Conservation (phyloP, 2,329 filamentous ascomycete genomes). For the Sodiomyces alkalinus region DNA sequence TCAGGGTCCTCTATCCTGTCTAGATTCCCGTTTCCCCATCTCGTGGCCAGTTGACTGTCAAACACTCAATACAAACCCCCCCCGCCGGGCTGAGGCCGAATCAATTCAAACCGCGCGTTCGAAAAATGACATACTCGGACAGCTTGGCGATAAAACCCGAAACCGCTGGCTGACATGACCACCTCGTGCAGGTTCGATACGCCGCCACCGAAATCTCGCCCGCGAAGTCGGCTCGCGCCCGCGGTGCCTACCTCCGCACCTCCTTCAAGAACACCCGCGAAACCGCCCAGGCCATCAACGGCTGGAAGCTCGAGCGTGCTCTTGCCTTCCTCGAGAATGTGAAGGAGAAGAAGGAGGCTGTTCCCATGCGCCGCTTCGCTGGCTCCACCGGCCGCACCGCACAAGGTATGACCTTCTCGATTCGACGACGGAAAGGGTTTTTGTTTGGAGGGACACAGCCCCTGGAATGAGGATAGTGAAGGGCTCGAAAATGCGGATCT, state of each 20-base stretch:
- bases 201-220: constrained; percentile 75
- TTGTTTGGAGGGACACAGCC: not conserved
- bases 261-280: constrained; percentile 99
- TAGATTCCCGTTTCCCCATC: constrained; percentile 5
- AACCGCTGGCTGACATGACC: constrained; percentile 5
- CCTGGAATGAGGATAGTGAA: no score
- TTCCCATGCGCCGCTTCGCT: constrained; percentile 96
- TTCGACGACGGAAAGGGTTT: no score
- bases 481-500: not conserved
- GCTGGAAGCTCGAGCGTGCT: constrained; percentile 94
- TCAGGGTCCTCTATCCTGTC: no score
- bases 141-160: no score
- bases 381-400: constrained; percentile 90
- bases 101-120: constrained; percentile 1
- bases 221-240: constrained; percentile 91
- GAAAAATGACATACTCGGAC: constrained; percentile 1
- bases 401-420: constrained; percentile 62
- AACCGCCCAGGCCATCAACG: constrained; percentile 98
- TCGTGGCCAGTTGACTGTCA: no score
- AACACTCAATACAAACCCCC: no score
- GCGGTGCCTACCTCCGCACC: constrained; percentile 96
- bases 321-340: constrained; percentile 98
- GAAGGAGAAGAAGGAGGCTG: constrained; percentile 88
- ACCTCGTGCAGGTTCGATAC: constrained; percentile 73
- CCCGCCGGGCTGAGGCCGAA: no score